Base-by-base conservation (phyloP, 352 stramenopile species). In the Elongisporangium senticosum region DNA sequence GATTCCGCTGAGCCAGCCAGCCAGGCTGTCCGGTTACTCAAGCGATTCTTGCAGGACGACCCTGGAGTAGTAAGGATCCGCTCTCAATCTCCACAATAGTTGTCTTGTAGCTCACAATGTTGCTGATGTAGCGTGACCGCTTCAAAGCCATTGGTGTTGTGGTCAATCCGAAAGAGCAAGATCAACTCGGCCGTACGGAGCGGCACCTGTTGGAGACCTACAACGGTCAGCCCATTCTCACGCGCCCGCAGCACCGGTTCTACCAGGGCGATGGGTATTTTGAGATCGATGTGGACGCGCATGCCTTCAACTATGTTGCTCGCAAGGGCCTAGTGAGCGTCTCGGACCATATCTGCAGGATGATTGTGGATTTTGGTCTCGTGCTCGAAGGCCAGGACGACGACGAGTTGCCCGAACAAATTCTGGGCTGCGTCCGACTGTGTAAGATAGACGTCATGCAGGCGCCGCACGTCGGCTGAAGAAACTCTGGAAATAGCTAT, bases 61-160 rank as follows among this genome's bases (percentile, higher is more conserved):
- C 73, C 62, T 23, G 54, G 67, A 2, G 50, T 78, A 50, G 68
- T 83, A 56, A 43, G 56, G 14, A n/a, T 4, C 14, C 1, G 20
- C 43, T 43, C 0, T n/a, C 4, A 11, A 11, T 37, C n/a, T n/a
- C n/a, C n/a, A n/a, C n/a, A n/a, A n/a, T n/a, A n/a, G n/a, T n/a
- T n/a, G n/a, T n/a, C n/a, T n/a, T n/a, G n/a, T n/a, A n/a, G 33
- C 33, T 43, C 33, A 43, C 11, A 10, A 4, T 43, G 2, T 43
- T 17, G 33, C 33, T 43, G 33, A 33, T 57, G 2, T 58, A 93
- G 83, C 83, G 72, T 52, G 83, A 93, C 55, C 75, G 83, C 3
- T 89, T 93, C 50, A 93, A 93, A 51, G 83, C 83, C 7, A 93
- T 93, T 40, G 83, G 83, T 8, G 74, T 93, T 48, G 83, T 93